A percentile compares a stretch with the other conserved stretches of the same genome.
These are phyloP conservation scores for Tetrahymena borealis DNA, from an alignment of 73 alveolate genomes.

Conservation along the genomic window DNA sequence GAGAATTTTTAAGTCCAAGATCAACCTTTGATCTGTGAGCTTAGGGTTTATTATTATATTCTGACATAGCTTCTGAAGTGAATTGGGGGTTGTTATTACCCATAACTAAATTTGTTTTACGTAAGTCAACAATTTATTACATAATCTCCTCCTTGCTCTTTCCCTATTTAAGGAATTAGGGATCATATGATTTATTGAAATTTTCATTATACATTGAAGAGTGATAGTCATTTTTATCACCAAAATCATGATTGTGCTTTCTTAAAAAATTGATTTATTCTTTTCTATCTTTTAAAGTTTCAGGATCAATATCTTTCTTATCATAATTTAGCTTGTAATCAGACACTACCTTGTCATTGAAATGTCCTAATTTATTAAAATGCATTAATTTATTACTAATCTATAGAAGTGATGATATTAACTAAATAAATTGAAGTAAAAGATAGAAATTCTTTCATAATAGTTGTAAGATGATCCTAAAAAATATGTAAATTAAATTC, in stretches of 20 bases:
- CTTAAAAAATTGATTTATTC: constrained; percentile 13
- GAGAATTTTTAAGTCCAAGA: constrained; percentile 3
- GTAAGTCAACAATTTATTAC: constrained; percentile 24
- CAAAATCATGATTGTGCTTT: constrained; percentile 44
- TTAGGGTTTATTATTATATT: not conserved
- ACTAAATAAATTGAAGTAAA: no score
- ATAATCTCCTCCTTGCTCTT: constrained; percentile 17
- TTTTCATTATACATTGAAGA: constrained; percentile 29
- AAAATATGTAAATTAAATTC: not conserved
- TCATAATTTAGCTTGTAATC: constrained; percentile 24
- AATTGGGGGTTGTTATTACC: constrained; percentile 20
- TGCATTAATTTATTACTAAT: not conserved
- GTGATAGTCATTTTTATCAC: constrained; percentile 35
- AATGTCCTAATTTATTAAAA: not conserved
- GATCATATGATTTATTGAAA: constrained; percentile 28
- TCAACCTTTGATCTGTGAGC: not conserved
- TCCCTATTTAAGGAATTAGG: constrained; percentile 18
- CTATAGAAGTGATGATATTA: no score
- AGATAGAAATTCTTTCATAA: no score
- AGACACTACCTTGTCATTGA: constrained; percentile 4
- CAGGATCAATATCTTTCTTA: not conserved
- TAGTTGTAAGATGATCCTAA: not conserved
- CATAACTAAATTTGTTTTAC: constrained; percentile 31
- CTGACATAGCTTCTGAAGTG: constrained; percentile 8
- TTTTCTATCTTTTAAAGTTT: constrained; percentile 6